Evolutionary conservation across 306 rosid genomes (phyloP).

Genomic region (Lathyrus aphaca): DNA sequence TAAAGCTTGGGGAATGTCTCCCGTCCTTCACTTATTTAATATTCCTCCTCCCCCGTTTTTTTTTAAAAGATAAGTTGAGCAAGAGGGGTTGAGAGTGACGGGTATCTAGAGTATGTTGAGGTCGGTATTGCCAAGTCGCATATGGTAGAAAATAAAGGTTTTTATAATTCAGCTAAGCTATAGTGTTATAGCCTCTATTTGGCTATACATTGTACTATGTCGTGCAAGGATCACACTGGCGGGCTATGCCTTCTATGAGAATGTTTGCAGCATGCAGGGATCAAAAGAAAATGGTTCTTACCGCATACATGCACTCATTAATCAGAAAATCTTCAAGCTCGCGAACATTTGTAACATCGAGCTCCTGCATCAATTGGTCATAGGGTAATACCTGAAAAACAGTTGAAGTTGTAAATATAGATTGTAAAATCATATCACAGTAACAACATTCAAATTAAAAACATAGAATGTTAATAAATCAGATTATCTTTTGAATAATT

Average conservation of each 20-base stretch:
- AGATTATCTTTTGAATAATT: not conserved
- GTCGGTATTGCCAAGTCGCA: not conserved
- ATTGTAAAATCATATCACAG: constrained; percentile 9
- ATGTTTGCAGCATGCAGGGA: no score
- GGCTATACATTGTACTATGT: not conserved
- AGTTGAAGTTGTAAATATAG: not conserved
- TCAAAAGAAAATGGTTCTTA: constrained; percentile 48
- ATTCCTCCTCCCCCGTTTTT: not conserved
- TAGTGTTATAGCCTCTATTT: not conserved
- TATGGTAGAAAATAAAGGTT: not conserved
- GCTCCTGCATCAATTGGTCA: constrained; percentile 87
- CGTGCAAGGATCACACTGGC: no score
- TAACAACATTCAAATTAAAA: constrained; percentile 12
- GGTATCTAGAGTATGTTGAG: not conserved
- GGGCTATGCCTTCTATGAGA: no score
- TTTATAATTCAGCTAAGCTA: not conserved
- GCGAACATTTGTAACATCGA: constrained; percentile 82
- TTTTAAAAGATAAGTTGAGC: not conserved
- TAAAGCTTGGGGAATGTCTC: not conserved
- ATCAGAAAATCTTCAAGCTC: constrained; percentile 95
- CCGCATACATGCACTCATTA: constrained; percentile 99
- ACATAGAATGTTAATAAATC: constrained; percentile 4
- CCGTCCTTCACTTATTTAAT: not conserved
- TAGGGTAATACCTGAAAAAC: constrained; percentile 72
- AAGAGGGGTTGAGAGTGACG: not conserved